These are phyloP conservation scores for Cystofilobasidium capitatum DNA, from an alignment of 768 basidiomycete genomes.

Conservation along the genomic window DNA sequence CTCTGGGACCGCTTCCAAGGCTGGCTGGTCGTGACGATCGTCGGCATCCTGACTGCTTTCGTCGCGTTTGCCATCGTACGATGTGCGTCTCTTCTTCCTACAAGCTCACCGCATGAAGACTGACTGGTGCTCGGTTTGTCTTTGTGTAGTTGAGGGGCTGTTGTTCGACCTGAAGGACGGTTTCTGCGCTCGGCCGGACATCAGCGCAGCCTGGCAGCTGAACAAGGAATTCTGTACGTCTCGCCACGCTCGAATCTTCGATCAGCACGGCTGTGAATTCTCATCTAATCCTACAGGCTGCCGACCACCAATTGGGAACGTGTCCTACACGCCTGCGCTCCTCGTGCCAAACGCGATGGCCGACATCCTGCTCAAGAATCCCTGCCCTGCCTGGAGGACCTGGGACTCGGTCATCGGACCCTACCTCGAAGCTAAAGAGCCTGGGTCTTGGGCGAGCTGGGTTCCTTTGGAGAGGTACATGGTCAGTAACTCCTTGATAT, in stretches of 20 bases:
- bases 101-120: too few species aligned
- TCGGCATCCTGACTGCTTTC: conserved; percentile 15
- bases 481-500: conserved; percentile 53
- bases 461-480: conserved; percentile 42
- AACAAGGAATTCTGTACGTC: conserved; percentile 63
- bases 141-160: conserved; percentile 57
- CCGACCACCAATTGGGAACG: too few species aligned
- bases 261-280: neutral
- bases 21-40: conserved; percentile 19
- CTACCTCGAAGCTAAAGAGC: neutral
- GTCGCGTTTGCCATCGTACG: conserved; percentile 25
- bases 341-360: too few species aligned
- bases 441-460: conserved; percentile 56
- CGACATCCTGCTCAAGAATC: too few species aligned
- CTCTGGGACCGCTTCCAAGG: conserved; percentile 16
- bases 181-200: conserved; percentile 50
- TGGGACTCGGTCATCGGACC: conserved; percentile 19
- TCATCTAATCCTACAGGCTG: neutral
- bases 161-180: conserved; percentile 90
- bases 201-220: conserved; percentile 59
- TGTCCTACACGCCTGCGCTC: too few species aligned
- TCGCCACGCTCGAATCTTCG: neutral
- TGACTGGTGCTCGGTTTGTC: neutral
- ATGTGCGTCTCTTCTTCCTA: neutral
- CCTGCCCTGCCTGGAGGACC: conserved; percentile 9